These are phyloP conservation scores for Coccomyxa sp. DNA, from an alignment of 139 green algal species.

Conservation along the genomic window DNA sequence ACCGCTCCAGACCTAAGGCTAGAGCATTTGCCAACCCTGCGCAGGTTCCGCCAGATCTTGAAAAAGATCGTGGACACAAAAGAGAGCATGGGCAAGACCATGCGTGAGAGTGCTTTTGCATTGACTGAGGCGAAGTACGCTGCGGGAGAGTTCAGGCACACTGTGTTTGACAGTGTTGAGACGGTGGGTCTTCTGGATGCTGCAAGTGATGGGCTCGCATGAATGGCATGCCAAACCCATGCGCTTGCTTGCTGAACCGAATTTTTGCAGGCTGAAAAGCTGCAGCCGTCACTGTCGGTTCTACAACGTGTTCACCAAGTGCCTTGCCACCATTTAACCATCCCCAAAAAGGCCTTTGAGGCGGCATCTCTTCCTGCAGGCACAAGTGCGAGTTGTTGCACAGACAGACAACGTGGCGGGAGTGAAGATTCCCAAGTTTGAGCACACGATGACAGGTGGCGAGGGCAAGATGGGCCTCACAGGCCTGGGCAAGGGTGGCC, in stretches of 20 bases:
- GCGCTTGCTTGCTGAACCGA: too few relatives aligned
- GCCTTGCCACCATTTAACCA: too few relatives aligned
- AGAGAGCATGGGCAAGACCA: slow-evolving; percentile 82
- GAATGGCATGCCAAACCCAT: not conserved
- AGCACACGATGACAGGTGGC: slow-evolving; percentile 31
- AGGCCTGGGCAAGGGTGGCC: slow-evolving; percentile 86
- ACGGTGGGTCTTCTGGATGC: slow-evolving; percentile 11
- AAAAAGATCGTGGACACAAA: slow-evolving; percentile 93
- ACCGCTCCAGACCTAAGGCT: not conserved
- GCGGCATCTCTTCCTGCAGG: not conserved
- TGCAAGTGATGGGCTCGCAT: not conserved
- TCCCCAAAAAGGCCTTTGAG: too few relatives aligned
- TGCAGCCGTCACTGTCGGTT: too few relatives aligned
- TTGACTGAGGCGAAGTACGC: slow-evolving; percentile 94
- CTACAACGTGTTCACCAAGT: too few relatives aligned
- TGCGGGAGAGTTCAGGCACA: slow-evolving; percentile 93
- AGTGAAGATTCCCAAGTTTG: slow-evolving; percentile 94
- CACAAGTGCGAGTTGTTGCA: slow-evolving; percentile 6
- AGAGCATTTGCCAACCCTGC: not conserved
- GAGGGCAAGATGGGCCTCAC: slow-evolving; percentile 83
- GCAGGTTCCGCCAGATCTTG: slow-evolving; percentile 55
- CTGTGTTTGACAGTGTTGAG: slow-evolving; percentile 89
- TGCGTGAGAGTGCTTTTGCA: slow-evolving; percentile 89
- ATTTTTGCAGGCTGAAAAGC: too few relatives aligned
- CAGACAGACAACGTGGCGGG: slow-evolving; percentile 92